Evolutionary conservation across 208 protist genomes (phyloP).

Genomic region (Herpetomonas tarakana): DNA sequence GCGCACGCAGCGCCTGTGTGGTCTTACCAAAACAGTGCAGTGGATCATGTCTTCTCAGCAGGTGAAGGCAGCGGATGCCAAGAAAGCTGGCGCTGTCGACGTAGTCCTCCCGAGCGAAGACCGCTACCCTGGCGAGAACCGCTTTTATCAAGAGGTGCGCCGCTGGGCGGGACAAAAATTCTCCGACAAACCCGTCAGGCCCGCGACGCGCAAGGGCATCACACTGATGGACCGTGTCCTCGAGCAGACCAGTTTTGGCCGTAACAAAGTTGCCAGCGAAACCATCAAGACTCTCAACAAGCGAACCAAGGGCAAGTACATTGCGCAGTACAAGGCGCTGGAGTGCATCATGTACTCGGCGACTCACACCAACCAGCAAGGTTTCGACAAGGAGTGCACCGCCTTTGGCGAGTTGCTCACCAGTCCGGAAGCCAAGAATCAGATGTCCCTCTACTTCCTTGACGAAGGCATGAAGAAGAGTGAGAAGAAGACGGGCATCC

Average conservation of each 20-base stretch:
- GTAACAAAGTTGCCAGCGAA: constrained; percentile 44
- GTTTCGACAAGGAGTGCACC: constrained; percentile 61
- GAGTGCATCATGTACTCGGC: constrained; percentile 81
- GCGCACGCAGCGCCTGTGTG: constrained; percentile 91
- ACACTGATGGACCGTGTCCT: constrained; percentile 47
- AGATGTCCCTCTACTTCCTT: constrained; percentile 91
- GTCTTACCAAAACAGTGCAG: constrained; percentile 80
- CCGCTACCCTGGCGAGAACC: constrained; percentile 58
- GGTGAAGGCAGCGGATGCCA: constrained; percentile 70
- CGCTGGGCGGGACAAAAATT: constrained; percentile 49
- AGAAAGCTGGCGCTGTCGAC: constrained; percentile 70
- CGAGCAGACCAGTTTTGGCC: constrained; percentile 58
- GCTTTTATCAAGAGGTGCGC: constrained; percentile 71
- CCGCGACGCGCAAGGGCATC: constrained; percentile 44
- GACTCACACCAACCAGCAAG: constrained; percentile 48
- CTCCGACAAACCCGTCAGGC: constrained; percentile 49
- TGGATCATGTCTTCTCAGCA: constrained; percentile 86
- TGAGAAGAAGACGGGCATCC: constrained; percentile 68
- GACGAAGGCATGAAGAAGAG: constrained; percentile 89
- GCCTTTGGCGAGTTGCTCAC: constrained; percentile 77
- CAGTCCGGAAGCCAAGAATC: constrained; percentile 84
- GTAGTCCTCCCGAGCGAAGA: constrained; percentile 43
- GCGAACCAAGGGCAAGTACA: constrained; percentile 92
- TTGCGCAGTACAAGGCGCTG: constrained; percentile 92
- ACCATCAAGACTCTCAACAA: constrained; percentile 79